These are phyloP conservation scores for Mortierella claussenii DNA, from an alignment of 192 early-diverging fungal genomes.

Conservation along the genomic window DNA sequence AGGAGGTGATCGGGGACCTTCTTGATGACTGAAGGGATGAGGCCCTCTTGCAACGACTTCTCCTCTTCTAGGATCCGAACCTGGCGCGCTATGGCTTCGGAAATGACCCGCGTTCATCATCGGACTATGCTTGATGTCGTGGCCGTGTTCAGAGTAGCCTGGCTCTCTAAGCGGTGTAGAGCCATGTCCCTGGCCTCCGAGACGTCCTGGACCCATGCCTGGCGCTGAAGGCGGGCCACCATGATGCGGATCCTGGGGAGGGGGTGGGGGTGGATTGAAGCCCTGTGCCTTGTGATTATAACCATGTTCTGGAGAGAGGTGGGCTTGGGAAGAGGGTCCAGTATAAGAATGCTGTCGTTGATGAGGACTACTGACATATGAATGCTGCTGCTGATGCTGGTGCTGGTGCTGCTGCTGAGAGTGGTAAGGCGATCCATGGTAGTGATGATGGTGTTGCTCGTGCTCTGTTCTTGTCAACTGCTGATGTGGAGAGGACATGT, in stretches of 20 bases:
- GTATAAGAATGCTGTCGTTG: constrained; percentile 45
- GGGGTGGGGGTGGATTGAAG: constrained; percentile 10
- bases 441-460: constrained; percentile 21
- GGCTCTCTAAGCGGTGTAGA: constrained; percentile 5
- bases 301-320: constrained; percentile 20
- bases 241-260: constrained; percentile 10
- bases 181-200: constrained; percentile 3
- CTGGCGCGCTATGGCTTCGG: constrained; percentile 52
- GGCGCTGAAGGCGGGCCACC: constrained; percentile 1
- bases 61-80: constrained; percentile 29
- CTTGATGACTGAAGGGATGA: constrained; percentile 37
- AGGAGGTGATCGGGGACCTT: constrained; percentile 14
- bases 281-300: constrained; percentile 27
- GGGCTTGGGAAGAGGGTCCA: constrained; percentile 19
- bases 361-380: constrained; percentile 22
- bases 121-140: constrained; percentile 22
- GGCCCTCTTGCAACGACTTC: constrained; percentile 18
- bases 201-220: constrained; percentile 2
- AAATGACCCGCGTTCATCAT: constrained; percentile 29
- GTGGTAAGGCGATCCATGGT: constrained; percentile 19
- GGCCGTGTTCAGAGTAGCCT: constrained; percentile 18
- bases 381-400: constrained; percentile 8
- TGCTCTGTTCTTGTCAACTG: constrained; percentile 12
- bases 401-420: constrained; percentile 17
- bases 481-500: constrained; percentile 7